Evolutionary conservation across 2,329 filamentous ascomycete genomes (phyloP).

Genomic region (Botryotinia convoluta): DNA sequence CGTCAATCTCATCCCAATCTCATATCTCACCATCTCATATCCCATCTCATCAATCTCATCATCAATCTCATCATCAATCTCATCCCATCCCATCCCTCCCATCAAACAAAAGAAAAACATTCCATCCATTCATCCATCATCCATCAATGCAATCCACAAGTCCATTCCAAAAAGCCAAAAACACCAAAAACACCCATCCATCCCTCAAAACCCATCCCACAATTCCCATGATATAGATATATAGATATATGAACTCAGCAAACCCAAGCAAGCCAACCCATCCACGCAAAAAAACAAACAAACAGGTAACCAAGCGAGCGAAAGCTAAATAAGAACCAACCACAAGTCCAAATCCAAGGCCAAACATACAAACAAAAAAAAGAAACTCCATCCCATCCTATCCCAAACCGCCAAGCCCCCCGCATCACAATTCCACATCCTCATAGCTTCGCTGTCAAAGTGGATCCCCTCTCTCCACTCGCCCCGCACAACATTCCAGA

Average conservation of each 20-base stretch:
- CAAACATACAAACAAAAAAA: neutral
- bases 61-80: neutral
- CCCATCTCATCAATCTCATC: neutral
- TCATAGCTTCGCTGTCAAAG: constrained; percentile 3
- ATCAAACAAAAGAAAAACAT: neutral
- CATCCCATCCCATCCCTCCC: neutral
- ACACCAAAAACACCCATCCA: neutral
- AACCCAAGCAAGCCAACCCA: neutral
- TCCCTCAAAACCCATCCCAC: neutral
- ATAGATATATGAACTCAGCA: neutral
- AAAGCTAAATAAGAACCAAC: neutral
- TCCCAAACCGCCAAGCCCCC: neutral
- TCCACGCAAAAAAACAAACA: neutral
- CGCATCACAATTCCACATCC: neutral
- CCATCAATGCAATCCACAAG: neutral
- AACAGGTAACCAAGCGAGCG: neutral
- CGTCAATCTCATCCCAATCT: neutral
- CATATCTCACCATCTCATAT: neutral
- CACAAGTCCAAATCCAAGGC: neutral
- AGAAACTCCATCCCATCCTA: neutral
- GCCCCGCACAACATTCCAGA: neutral
- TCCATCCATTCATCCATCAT: neutral
- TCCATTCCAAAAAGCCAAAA: neutral
- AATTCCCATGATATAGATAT: neutral
- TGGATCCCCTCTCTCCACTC: neutral